Conservation (phyloP, 345 rosid genomes). For the Arabis hirsuta region DNA sequence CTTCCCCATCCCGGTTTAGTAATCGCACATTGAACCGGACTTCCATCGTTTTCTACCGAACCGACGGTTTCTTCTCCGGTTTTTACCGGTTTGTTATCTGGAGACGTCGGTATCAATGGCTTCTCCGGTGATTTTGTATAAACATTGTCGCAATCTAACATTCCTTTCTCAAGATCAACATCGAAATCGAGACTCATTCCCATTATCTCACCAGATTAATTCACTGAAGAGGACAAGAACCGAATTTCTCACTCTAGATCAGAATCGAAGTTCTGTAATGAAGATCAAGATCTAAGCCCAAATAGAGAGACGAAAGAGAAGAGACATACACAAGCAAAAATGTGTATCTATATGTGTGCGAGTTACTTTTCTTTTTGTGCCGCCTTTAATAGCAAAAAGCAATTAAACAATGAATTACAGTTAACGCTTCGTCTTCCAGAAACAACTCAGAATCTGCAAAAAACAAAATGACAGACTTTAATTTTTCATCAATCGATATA, state of each 20-base stretch:
- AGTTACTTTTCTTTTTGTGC: constrained; percentile 23
- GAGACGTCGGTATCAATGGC: constrained; percentile 39
- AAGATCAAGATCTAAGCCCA: constrained; percentile 37
- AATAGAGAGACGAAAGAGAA: constrained; percentile 24
- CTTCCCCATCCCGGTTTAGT: constrained; percentile 46
- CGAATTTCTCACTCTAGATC: constrained; percentile 26
- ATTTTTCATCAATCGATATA: constrained; percentile 14
- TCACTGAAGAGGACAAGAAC: constrained; percentile 12
- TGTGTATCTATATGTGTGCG: constrained; percentile 7
- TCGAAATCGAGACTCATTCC: constrained; percentile 51
- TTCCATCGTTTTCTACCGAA: constrained; percentile 36
- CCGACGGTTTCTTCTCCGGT: constrained; percentile 47
- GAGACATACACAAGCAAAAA: constrained; percentile 36
- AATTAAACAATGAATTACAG: constrained; percentile 39
- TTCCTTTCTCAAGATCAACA: constrained; percentile 77
- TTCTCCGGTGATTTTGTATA: constrained; percentile 40
- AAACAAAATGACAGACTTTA: background rate
- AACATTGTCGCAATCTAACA: constrained; percentile 44
- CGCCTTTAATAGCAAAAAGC: constrained; percentile 38
- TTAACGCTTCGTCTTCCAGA: constrained; percentile 32
- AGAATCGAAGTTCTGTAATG: constrained; percentile 17
- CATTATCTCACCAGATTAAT: constrained; percentile 41
- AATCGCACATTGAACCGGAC: constrained; percentile 27
- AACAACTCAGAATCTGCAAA: constrained; percentile 36
- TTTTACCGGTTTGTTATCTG: constrained; percentile 37